Percentiles rank a stretch among this genome's conserved stretches.
Evolutionary conservation across 2,329 filamentous ascomycete species (phyloP).

Genomic region (Fusarium sarcochroum): DNA sequence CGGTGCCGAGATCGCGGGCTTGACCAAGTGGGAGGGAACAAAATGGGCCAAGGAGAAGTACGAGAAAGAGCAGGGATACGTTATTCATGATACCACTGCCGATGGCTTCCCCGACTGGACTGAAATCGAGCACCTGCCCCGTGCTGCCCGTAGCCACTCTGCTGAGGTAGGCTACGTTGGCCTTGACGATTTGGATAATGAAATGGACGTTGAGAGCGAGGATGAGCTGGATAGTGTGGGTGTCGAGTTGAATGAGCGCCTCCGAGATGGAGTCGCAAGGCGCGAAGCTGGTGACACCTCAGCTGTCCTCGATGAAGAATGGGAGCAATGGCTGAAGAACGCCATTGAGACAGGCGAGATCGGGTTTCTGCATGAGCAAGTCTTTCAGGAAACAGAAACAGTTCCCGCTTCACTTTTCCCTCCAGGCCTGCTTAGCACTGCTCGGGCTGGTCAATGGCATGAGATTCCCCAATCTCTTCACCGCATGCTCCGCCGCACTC

Average conservation of each 20-base stretch:
- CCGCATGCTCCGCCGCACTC: constrained; percentile 63
- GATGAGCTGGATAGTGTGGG: constrained; percentile 69
- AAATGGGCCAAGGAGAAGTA: constrained; percentile 86
- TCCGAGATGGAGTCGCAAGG: constrained; percentile 73
- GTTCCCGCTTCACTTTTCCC: constrained; percentile 61
- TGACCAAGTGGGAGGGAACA: constrained; percentile 88
- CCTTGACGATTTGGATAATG: constrained; percentile 49
- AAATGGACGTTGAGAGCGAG: constrained; percentile 67
- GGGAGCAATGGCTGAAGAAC: constrained; percentile 82
- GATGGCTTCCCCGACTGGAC: constrained; percentile 75
- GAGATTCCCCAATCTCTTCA: constrained; percentile 71
- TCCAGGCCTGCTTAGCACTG: constrained; percentile 66
- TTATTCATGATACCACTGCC: constrained; percentile 78
- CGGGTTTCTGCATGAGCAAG: constrained; percentile 61
- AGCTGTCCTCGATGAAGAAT: constrained; percentile 76
- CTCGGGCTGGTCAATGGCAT: constrained; percentile 69
- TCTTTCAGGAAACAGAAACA: constrained; percentile 50
- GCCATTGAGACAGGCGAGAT: constrained; percentile 74
- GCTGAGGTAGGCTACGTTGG: constrained; percentile 36
- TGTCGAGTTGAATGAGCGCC: constrained; percentile 73
- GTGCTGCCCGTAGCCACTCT: constrained; percentile 26
- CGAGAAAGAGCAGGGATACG: constrained; percentile 79
- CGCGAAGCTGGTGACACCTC: constrained; percentile 72
- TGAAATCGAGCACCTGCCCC: constrained; percentile 46
- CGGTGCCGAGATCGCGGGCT: constrained; percentile 74